Evolutionary conservation across 1,284 basidiomycete species (phyloP), one percentile per base, ranked within the genome.

Genomic region (Mycena sp.): DNA sequence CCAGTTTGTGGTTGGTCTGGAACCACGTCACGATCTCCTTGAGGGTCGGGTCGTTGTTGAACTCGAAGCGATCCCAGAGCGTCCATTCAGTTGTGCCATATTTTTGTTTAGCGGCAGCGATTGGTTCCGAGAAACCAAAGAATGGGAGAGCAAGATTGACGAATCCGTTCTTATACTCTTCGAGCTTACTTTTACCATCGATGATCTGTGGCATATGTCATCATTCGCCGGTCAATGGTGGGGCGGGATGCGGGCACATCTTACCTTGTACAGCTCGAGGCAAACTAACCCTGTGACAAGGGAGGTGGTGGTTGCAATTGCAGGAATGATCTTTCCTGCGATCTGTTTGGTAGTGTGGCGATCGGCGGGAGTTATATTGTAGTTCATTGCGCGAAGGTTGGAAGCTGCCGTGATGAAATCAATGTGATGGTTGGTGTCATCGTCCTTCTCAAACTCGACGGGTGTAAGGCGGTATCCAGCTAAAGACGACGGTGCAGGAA

Each of bases 361-460:
- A 79, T 98, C 95, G 14, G 96, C 95, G 25, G 87, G 83, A 54
- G 87, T 85, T 75, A 99, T 99, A 69, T 84, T 91, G 80, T 99
- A 99, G 82, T 99, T 99, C 81, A 90, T 86, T 1, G 98, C 98
- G 48, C 98, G 93, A 66, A 99, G 85, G 82, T 99, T 99, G 53
- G 97, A 98, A 3, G 98, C 94, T 6, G 98, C 94, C 37, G 96
- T 98, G 80, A 99, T 98, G 78, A 99, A 99, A 81, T 98, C 98
- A 75, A 99, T 99, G 80, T 99, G 98, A 80, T 94, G 89, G 80
- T 99, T 99, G 43, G 90, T 89, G 77, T 99, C 98, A 74, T 99
- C 97, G 76, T 99, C 98, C 83, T 99, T 99, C 83, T 99, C 98
- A 73, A 99, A 99, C 74, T 99, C 96, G 58, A 97, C 95, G 4